phyloP scores from a whole-genome alignment of 2,329 filamentous ascomycete species.

The Furcasterigmium sp. region DNA sequence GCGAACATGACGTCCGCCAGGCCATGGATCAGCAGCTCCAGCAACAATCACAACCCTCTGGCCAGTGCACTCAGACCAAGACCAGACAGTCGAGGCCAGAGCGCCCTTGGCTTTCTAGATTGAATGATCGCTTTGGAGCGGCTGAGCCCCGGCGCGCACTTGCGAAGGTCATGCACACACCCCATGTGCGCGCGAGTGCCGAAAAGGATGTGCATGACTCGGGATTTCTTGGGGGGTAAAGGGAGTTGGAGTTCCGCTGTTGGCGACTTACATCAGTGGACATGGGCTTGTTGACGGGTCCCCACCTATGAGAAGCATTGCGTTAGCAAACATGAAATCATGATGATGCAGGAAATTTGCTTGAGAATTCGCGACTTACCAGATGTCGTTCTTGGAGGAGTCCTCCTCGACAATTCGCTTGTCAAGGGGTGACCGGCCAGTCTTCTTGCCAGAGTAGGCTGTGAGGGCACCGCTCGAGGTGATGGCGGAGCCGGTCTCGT shows the following conservation, averaged over 20 bases:
- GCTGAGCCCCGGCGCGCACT: too few relatives aligned
- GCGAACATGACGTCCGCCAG: too few relatives aligned
- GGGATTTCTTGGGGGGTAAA: neutral
- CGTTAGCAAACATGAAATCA: slow-evolving; percentile 10
- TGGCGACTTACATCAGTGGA: slow-evolving; percentile 69
- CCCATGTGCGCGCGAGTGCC: neutral
- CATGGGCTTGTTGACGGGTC: slow-evolving; percentile 99
- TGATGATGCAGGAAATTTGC: neutral
- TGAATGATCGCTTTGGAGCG: too few relatives aligned
- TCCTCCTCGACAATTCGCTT: slow-evolving; percentile 96
- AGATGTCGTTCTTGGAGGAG: slow-evolving; percentile 84
- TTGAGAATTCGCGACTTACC: slow-evolving; percentile 43
- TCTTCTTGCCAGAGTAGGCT: slow-evolving; percentile 97
- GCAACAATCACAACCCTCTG: too few relatives aligned
- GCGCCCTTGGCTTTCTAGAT: too few relatives aligned
- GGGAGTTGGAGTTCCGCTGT: slow-evolving; percentile 26
- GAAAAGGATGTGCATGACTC: neutral
- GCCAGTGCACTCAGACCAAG: too few relatives aligned
- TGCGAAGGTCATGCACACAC: too few relatives aligned
- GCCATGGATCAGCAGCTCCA: too few relatives aligned
- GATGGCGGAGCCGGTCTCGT: slow-evolving; percentile 96
- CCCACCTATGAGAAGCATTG: slow-evolving; percentile 56
- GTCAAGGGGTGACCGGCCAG: slow-evolving; percentile 90
- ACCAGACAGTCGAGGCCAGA: too few relatives aligned
- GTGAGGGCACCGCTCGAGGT: slow-evolving; percentile 92